phyloP scores from a whole-genome alignment of 2,329 filamentous ascomycete genomes.

The Microdochium nivale region DNA sequence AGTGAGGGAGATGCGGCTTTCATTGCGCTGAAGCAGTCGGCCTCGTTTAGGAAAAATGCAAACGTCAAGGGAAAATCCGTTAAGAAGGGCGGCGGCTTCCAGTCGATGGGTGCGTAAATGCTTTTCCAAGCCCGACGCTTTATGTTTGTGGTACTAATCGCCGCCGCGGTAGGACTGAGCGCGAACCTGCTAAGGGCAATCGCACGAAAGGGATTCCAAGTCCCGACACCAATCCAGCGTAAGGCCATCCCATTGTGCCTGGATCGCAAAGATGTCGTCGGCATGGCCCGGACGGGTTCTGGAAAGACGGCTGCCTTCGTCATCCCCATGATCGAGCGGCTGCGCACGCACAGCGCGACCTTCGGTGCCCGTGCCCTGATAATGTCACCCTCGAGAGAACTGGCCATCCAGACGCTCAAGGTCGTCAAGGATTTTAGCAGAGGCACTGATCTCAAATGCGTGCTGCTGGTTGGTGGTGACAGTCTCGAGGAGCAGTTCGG shows the following conservation, averaged over 20 bases:
- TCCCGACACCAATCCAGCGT: slow-evolving; percentile 94
- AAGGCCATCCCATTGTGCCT: slow-evolving; percentile 92
- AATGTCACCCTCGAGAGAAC: slow-evolving; percentile 84
- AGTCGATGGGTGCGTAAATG: slow-evolving; percentile 66
- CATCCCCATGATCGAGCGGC: slow-evolving; percentile 92
- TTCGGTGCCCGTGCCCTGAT: slow-evolving; percentile 83
- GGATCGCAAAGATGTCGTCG: slow-evolving; percentile 90
- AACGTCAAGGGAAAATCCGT: slow-evolving; percentile 77
- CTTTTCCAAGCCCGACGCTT: slow-evolving; percentile 1
- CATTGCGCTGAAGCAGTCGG: slow-evolving; percentile 80
- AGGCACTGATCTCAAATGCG: slow-evolving; percentile 85
- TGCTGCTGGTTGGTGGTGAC: slow-evolving; percentile 88
- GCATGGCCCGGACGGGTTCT: slow-evolving; percentile 97
- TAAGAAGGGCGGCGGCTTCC: slow-evolving; percentile 95
- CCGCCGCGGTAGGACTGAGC: slow-evolving; percentile 53
- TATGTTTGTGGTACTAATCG: not conserved
- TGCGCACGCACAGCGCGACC: slow-evolving; percentile 79
- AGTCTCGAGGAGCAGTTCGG: slow-evolving; percentile 92
- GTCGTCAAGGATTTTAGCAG: slow-evolving; percentile 90
- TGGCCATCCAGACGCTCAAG: slow-evolving; percentile 90
- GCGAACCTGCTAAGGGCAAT: slow-evolving; percentile 82
- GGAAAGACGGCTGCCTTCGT: slow-evolving; percentile 98
- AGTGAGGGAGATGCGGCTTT: slow-evolving; percentile 76
- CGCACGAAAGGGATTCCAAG: slow-evolving; percentile 84
- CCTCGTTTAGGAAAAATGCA: slow-evolving; percentile 75